phyloP scores from a whole-genome alignment of 2,329 filamentous ascomycete genomes.

The Diaporthe citriasiana region DNA sequence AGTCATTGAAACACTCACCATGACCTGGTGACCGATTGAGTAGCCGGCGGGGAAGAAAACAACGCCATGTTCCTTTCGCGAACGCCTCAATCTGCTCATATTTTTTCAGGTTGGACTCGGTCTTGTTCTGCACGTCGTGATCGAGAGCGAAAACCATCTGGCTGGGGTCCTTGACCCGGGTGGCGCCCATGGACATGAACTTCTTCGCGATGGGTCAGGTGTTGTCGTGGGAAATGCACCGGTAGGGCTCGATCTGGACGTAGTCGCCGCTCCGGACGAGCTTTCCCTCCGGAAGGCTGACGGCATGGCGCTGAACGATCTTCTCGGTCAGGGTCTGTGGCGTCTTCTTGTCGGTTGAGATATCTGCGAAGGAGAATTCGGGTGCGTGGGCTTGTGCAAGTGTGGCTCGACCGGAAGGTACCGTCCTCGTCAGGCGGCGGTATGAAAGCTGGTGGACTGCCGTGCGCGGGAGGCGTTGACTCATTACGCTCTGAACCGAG shows the following conservation, averaged over 20 bases:
- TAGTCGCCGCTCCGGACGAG: conserved; percentile 86
- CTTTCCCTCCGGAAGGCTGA: conserved; percentile 83
- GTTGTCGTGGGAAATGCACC: conserved; percentile 86
- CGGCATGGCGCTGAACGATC: conserved; percentile 84
- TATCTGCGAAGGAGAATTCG: conserved; percentile 31
- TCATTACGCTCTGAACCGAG: conserved; percentile 13
- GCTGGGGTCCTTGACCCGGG: conserved; percentile 76
- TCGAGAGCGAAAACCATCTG: conserved; percentile 90
- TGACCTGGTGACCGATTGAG: conserved; percentile 92
- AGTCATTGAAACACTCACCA: conserved; percentile 67
- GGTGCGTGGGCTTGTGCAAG: conserved; percentile 9
- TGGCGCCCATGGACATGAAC: conserved; percentile 86
- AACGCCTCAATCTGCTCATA: conserved; percentile 87
- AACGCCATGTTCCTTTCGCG: conserved; percentile 81
- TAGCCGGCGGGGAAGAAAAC: conserved; percentile 82
- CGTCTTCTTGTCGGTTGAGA: conserved; percentile 46
- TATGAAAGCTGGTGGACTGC: conserved; percentile 14
- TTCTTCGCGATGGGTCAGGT: conserved; percentile 68
- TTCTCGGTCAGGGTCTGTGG: conserved; percentile 91
- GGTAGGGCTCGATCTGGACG: conserved; percentile 79
- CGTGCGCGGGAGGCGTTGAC: conserved; percentile 22
- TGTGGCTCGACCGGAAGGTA: conserved; percentile 18
- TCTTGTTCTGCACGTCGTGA: conserved; percentile 90
- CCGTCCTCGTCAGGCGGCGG: conserved; percentile 6
- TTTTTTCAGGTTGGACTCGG: conserved; percentile 83